phyloP scores from a whole-genome alignment of 768 basidiomycete species.

The Sporobolomyces roseus region DNA sequence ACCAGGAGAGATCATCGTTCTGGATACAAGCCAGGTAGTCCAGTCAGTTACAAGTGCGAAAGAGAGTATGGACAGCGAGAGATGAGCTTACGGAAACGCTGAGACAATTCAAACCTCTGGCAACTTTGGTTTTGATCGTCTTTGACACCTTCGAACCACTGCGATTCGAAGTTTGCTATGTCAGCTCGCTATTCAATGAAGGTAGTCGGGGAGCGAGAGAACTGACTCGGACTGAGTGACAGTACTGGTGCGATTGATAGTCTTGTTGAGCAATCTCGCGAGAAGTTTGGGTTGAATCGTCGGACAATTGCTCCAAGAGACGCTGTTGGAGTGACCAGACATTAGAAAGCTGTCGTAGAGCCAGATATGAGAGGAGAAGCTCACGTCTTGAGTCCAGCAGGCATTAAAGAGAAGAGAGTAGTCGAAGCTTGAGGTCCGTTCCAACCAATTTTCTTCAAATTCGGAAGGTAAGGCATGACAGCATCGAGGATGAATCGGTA shows the following conservation, averaged over 20 bases:
- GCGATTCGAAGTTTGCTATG: not conserved
- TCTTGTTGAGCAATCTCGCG: slow-evolving; percentile 26
- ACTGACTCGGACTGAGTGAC: slow-evolving; percentile 22
- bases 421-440: slow-evolving; percentile 23
- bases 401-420: slow-evolving; percentile 21
- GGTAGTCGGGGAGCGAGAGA: not conserved
- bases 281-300: slow-evolving; percentile 16
- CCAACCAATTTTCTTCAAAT: slow-evolving; percentile 17
- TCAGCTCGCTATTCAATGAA: not conserved
- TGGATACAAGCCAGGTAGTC: not conserved
- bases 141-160: slow-evolving; percentile 16
- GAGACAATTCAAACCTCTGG: slow-evolving; percentile 15
- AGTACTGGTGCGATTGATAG: slow-evolving; percentile 1
- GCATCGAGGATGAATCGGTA: slow-evolving; percentile 31
- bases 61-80: not conserved
- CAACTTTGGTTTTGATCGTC: slow-evolving; percentile 7
- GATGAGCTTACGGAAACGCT: slow-evolving; percentile 20
- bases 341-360: not conserved
- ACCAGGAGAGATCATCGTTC: slow-evolving; percentile 34
- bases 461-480: slow-evolving; percentile 22
- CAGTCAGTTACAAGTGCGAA: too few relatives aligned
- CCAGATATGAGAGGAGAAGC: not conserved
- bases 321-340: not conserved
- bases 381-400: slow-evolving; percentile 21
- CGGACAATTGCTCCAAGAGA: slow-evolving; percentile 17